A percentile compares a stretch with the other conserved stretches of the same genome.
phyloP scores from a whole-genome alignment of 352 stramenopile species.

The Pythium vanterpoolii region DNA sequence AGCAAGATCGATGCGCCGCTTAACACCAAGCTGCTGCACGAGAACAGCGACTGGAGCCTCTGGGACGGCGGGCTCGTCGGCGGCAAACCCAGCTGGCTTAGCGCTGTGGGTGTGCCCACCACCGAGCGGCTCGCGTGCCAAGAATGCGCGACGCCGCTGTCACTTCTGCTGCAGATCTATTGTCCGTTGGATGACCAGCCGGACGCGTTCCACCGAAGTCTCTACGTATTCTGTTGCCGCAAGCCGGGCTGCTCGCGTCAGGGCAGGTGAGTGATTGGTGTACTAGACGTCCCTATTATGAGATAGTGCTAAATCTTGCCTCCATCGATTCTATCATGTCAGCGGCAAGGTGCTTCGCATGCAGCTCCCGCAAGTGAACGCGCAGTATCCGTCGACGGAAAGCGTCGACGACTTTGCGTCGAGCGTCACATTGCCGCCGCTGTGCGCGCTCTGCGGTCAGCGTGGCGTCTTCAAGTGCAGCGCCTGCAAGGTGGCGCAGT shows the following conservation, averaged over 20 bases:
- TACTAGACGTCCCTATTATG: neutral
- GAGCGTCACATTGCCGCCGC: constrained; percentile 3
- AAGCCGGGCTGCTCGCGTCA: constrained; percentile 49
- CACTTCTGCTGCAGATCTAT: constrained; percentile 92
- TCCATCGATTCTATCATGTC: neutral
- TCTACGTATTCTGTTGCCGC: constrained; percentile 93
- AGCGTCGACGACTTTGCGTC: constrained; percentile 29
- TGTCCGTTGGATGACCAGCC: constrained; percentile 85
- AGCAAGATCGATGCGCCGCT: constrained; percentile 30
- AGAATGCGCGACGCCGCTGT: constrained; percentile 45
- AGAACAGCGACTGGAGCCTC: constrained; percentile 66
- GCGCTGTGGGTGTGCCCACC: constrained; percentile 46
- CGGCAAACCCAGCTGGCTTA: constrained; percentile 86
- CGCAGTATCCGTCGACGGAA: constrained; percentile 79
- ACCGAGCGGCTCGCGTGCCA: constrained; percentile 44
- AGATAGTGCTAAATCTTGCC: neutral
- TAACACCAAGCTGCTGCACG: constrained; percentile 35
- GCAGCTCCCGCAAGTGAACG: constrained; percentile 89
- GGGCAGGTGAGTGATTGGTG: constrained; percentile 27
- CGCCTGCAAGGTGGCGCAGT: constrained; percentile 67
- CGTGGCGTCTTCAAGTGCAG: constrained; percentile 65
- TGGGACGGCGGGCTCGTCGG: constrained; percentile 94
- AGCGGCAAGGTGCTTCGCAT: constrained; percentile 75
- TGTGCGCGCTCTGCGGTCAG: constrained; percentile 65
- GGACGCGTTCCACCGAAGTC: constrained; percentile 90